Percentiles rank a stretch among this genome's conserved stretches.
Evolutionary conservation across 2,329 filamentous ascomycete genomes (phyloP).

Genomic region (Pestalotiopsis sp.): DNA sequence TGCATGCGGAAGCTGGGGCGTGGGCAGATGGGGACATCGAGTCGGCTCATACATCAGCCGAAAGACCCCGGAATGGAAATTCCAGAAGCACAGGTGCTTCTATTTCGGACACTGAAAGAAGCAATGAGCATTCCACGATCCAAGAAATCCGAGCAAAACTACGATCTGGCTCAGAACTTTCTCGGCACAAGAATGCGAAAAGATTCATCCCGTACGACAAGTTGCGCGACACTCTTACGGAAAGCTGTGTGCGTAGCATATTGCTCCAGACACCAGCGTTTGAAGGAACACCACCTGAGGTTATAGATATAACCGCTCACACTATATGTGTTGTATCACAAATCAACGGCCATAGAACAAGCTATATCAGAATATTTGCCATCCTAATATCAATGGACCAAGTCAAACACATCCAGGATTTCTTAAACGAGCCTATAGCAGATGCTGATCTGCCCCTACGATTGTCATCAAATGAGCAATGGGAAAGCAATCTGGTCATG

Average conservation of each 20-base stretch:
- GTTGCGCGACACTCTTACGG: neutral
- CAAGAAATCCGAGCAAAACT: neutral
- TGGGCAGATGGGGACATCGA: no score
- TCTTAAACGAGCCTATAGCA: neutral
- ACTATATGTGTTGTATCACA: neutral
- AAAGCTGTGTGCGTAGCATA: neutral
- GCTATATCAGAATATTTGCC: conserved; percentile 1
- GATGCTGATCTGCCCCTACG: neutral
- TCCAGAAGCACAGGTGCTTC: no score
- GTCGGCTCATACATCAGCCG: no score
- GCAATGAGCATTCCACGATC: neutral
- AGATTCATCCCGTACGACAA: conserved; percentile 3
- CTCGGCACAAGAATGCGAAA: neutral
- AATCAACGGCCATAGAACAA: neutral
- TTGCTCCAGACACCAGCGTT: neutral
- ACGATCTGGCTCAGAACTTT: neutral
- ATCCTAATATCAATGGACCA: neutral
- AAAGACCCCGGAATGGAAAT: no score
- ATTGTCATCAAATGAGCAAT: neutral
- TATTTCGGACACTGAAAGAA: no score
- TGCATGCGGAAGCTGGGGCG: no score
- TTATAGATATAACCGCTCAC: neutral
- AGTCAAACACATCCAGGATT: neutral
- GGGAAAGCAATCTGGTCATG: neutral
- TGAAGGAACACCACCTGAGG: neutral